Base-by-base conservation (phyloP, 495 filamentous ascomycete genomes). In the Penicillium paxilli region DNA sequence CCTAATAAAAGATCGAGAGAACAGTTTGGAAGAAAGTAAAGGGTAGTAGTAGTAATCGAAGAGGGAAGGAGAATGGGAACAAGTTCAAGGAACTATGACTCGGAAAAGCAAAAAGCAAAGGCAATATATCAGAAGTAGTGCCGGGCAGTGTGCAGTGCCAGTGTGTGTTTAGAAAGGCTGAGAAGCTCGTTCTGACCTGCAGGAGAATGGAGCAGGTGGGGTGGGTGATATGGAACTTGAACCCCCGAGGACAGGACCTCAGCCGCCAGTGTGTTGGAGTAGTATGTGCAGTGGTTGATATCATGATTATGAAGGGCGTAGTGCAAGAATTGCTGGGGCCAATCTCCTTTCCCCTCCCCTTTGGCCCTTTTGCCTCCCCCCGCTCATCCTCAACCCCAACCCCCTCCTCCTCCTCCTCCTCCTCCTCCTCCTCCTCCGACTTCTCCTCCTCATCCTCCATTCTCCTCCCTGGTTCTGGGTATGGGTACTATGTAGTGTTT, bases 171-270 rank as follows among this genome's bases (percentile, higher is more conserved):
- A 22, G 19, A n/a, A 42, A 23, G 47, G 44, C n/a, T 47, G 33
- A 51, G 54, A 55, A 59, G 52, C 53, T 50, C 44, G 9, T 42
- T 42, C 40, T 49, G 49, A 21, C 42, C 41, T 54, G 55, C 51
- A 59, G 44, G 44, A 57, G 37, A 46, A 57, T 49, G 47, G 52
- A 63, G 54, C 50, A 58, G 60, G 60, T 57, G 60, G 63, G 56
- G 62, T 53, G 60, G 51, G 35, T 57, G 51, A 63, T 59, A 62
- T 55, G 58, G 47, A 49, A 63, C 47, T n/a, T n/a, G n/a, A n/a
- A n/a, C n/a, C n/a, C 21, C 12, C 10, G 25, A 25, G 30, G 46
- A 40, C 41, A 28, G 26, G 26, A 16, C 35, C 35, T 63, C 60
- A 59, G 60, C 60, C 53, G 52, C 52, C 52, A 51, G 49, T 38